These are phyloP conservation scores for Aspergillus candidus DNA, from an alignment of 2,329 filamentous ascomycete genomes.

Conservation along the genomic window DNA sequence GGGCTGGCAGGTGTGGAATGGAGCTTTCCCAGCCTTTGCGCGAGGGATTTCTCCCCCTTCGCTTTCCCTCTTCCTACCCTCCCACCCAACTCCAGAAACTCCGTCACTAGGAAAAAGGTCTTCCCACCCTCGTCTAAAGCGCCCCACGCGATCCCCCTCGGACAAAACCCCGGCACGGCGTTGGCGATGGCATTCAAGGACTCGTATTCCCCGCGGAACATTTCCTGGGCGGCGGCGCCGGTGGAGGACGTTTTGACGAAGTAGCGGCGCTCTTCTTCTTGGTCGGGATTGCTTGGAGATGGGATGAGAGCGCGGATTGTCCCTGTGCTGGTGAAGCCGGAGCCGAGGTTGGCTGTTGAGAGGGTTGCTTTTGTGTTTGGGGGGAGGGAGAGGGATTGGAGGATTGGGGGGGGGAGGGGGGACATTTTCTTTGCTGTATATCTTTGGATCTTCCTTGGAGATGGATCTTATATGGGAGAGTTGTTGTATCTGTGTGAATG, in stretches of 20 bases:
- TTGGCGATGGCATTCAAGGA: slow-evolving; percentile 76
- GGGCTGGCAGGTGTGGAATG: slow-evolving; percentile 68
- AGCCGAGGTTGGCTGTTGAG: slow-evolving; percentile 34
- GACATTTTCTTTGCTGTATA: slow-evolving; percentile 21
- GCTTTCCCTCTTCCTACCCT: slow-evolving; percentile 28
- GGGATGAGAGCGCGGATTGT: slow-evolving; percentile 31
- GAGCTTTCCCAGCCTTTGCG: slow-evolving; percentile 68
- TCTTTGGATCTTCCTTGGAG: no score
- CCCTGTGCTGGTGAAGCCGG: slow-evolving; percentile 42
- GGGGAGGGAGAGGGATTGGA: slow-evolving; percentile 34
- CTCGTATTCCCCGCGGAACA: slow-evolving; percentile 64
- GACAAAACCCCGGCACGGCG: slow-evolving; percentile 68
- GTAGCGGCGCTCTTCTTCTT: slow-evolving; percentile 27
- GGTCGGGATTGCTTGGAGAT: not conserved
- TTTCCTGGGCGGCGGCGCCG: slow-evolving; percentile 29
- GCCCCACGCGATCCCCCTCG: slow-evolving; percentile 68
- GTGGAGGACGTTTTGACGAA: slow-evolving; percentile 38
- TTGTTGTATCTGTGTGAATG: no score
- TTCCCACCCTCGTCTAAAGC: slow-evolving; percentile 42
- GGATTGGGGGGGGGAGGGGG: slow-evolving; percentile 28
- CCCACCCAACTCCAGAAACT: slow-evolving; percentile 65
- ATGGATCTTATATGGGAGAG: no score
- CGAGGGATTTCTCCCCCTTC: slow-evolving; percentile 50
- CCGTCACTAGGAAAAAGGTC: slow-evolving; percentile 58
- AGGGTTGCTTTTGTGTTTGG: slow-evolving; percentile 30